These are phyloP conservation scores for Crithidia fasciculata DNA, from an alignment of 208 protist genomes.

Conservation along the genomic window DNA sequence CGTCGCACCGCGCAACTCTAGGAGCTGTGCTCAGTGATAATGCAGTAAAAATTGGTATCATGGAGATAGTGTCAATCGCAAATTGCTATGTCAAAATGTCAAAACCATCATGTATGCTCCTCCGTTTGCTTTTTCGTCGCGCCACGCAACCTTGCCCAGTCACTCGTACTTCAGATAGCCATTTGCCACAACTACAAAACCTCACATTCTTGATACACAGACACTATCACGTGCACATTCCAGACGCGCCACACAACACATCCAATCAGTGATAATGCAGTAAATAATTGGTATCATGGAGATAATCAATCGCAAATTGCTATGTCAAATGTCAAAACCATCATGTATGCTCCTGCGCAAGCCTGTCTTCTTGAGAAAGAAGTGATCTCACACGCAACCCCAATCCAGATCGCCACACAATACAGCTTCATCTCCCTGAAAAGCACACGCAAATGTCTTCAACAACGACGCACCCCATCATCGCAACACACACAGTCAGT, in stretches of 20 bases:
- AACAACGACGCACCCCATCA: not conserved
- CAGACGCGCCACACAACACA: not conserved
- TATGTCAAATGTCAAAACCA: constrained; percentile 40
- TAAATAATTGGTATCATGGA: constrained; percentile 35
- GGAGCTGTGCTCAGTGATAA: constrained; percentile 1
- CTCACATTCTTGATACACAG: too few species aligned
- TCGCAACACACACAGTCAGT: not conserved
- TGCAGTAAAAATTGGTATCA: constrained; percentile 41
- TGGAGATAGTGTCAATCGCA: constrained; percentile 36
- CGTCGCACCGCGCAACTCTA: too few species aligned
- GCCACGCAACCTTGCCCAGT: not conserved
- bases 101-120: constrained; percentile 31
- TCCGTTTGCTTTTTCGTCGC: not conserved
- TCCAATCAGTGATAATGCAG: constrained; percentile 15
- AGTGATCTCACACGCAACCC: not conserved
- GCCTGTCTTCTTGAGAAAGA: too few species aligned
- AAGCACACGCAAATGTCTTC: too few species aligned
- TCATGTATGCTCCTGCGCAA: constrained; percentile 13
- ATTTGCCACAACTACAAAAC: too few species aligned
- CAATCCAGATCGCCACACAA: too few species aligned
- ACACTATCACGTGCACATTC: too few species aligned
- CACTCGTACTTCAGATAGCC: too few species aligned
- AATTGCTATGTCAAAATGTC: constrained; percentile 43
- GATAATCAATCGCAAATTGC: constrained; percentile 44
- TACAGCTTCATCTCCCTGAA: too few species aligned